phyloP scores from a whole-genome alignment of 495 filamentous ascomycete species.

The Podospora pseudocomata region DNA sequence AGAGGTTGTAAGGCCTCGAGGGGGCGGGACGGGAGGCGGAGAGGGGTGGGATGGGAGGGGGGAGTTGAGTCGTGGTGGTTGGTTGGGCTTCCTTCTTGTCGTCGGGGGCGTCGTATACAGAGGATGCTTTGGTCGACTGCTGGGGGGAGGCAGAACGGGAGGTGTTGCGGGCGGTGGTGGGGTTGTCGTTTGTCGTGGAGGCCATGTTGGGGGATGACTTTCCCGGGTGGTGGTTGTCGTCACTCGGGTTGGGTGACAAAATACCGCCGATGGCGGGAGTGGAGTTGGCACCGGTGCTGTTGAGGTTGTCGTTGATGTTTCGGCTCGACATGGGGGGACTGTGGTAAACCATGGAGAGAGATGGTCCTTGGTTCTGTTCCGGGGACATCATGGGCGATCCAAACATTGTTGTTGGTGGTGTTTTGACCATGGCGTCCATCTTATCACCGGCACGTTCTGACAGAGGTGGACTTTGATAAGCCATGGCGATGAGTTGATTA shows the following conservation, averaged over 20 bases:
- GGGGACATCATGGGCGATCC: conserved; percentile 17
- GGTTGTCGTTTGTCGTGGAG: conserved; percentile 6
- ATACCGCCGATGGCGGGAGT: background rate
- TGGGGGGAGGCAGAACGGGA: conserved; percentile 8
- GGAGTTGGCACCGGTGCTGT: background rate
- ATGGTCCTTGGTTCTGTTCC: conserved; percentile 9
- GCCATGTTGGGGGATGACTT: background rate
- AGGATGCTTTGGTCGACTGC: conserved; percentile 18
- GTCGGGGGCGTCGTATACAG: conserved; percentile 14
- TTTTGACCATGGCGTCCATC: conserved; percentile 4
- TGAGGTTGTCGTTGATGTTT: conserved; percentile 8
- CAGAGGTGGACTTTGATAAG: conserved; percentile 8
- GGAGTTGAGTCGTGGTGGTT: background rate
- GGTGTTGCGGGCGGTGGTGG: conserved; percentile 8
- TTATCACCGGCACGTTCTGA: background rate
- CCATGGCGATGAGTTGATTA: background rate
- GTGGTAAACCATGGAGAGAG: conserved; percentile 11
- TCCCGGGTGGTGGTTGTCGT: background rate
- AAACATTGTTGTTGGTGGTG: conserved; percentile 8
- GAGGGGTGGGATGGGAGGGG: conserved; percentile 12
- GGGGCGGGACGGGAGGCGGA: conserved; percentile 12
- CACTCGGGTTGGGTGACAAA: background rate
- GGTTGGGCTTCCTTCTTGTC: background rate
- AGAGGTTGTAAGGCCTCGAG: conserved; percentile 2
- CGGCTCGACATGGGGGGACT: conserved; percentile 15